Conservation (phyloP, 225 moss, liverwort and hornwort genomes). For the Lunularia cruciata region DNA sequence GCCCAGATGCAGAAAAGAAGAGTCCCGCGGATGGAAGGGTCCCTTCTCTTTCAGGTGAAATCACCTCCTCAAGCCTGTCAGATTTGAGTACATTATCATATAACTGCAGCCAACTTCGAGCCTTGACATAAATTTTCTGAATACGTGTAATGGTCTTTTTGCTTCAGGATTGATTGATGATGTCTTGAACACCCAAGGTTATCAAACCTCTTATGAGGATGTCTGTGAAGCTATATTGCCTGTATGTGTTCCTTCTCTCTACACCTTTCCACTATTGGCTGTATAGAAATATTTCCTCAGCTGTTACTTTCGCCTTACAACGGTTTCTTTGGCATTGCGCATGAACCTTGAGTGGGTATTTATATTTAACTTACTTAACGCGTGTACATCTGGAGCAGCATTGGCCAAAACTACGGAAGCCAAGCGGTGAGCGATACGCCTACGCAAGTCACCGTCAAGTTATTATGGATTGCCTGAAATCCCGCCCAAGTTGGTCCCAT, state of each 20-base stretch:
- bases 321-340: no score
- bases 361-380: conserved; percentile 4
- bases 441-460: conserved; percentile 46
- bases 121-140: no score
- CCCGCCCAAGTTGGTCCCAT: conserved; percentile 44
- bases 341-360: no score
- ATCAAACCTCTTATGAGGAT: conserved; percentile 45
- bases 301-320: no score
- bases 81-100: no score
- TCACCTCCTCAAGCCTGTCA: no score
- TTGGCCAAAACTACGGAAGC: conserved; percentile 56
- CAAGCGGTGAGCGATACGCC: conserved; percentile 53
- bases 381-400: conserved; percentile 30
- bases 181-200: conserved; percentile 41
- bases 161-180: conserved; percentile 52
- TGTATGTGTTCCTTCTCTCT: conserved; percentile 21
- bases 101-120: no score
- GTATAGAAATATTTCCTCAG: no score
- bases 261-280: background rate
- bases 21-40: conserved; percentile 39
- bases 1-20: conserved; percentile 37
- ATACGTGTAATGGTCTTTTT: no score
- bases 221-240: conserved; percentile 53
- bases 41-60: conserved; percentile 51
- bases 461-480: conserved; percentile 52